Conservation (phyloP, 2,329 filamentous ascomycete genomes). For the Sporothrix brunneoviolacea region DNA sequence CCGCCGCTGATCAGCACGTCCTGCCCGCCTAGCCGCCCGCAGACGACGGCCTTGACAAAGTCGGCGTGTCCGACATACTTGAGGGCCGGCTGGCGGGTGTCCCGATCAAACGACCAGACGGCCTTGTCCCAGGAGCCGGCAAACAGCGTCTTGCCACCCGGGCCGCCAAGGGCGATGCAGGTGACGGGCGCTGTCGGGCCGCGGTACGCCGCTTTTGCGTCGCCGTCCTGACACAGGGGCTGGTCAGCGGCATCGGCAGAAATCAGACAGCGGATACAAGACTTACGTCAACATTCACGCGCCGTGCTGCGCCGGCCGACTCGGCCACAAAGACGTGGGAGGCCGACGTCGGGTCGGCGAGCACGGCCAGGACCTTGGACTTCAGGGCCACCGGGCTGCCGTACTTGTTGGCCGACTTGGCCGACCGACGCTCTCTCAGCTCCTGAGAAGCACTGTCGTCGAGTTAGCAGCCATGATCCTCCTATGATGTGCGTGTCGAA, state of each 20-base stretch:
- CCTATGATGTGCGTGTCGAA: background rate
- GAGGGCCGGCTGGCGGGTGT: conserved; percentile 45
- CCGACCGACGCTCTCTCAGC: conserved; percentile 53
- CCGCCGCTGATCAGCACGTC: conserved; percentile 66
- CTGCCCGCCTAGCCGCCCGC: conserved; percentile 52
- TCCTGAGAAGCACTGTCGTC: conserved; percentile 47
- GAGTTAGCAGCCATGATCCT: conserved; percentile 15
- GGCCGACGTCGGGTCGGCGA: conserved; percentile 57
- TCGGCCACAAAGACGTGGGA: conserved; percentile 70
- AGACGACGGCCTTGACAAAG: conserved; percentile 79
- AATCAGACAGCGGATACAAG: background rate
- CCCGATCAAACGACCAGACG: conserved; percentile 76
- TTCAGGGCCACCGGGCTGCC: conserved; percentile 74
- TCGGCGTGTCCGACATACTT: conserved; percentile 74
- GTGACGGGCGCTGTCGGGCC: conserved; percentile 77
- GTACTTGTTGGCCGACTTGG: conserved; percentile 67
- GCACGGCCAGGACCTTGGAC: conserved; percentile 77
- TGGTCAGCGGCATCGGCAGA: background rate
- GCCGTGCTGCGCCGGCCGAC: conserved; percentile 73
- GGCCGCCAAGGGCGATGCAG: conserved; percentile 60
- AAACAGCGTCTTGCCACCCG: conserved; percentile 56
- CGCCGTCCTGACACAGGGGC: conserved; percentile 27
- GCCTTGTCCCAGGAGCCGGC: conserved; percentile 93
- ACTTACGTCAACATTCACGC: conserved; percentile 66
- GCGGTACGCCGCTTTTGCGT: conserved; percentile 49